phyloP scores from a whole-genome alignment of 805 yeast species.

The Candida silvicultrix region DNA sequence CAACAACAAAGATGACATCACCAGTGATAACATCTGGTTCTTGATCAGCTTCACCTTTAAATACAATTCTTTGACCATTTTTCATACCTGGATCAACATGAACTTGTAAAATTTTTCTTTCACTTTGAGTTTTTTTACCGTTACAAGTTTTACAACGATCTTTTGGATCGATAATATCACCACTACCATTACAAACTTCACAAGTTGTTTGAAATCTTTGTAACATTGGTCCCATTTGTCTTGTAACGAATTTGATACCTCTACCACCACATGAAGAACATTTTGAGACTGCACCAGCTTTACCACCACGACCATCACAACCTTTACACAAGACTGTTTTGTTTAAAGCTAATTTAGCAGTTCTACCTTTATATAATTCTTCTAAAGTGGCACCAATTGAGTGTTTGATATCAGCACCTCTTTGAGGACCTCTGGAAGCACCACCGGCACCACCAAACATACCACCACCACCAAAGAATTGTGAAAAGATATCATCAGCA shows the following conservation, averaged over 20 bases:
- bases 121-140: conserved; percentile 40
- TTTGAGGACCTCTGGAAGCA: conserved; percentile 27
- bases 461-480: conserved; percentile 77
- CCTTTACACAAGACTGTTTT: conserved; percentile 40
- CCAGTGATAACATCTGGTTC: conserved; percentile 56
- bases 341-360: conserved; percentile 46
- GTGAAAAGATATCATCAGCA: conserved; percentile 70
- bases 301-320: conserved; percentile 51
- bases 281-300: conserved; percentile 38
- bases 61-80: conserved; percentile 43
- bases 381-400: conserved; percentile 43
- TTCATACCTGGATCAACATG: conserved; percentile 51
- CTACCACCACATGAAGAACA: conserved; percentile 37
- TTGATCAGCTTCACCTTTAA: conserved; percentile 63
- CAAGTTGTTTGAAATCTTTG: conserved; percentile 40
- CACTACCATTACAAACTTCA: conserved; percentile 36
- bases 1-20: conserved; percentile 53
- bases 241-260: conserved; percentile 34
- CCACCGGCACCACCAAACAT: conserved; percentile 51
- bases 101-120: conserved; percentile 44
- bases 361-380: conserved; percentile 55
- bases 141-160: conserved; percentile 36
- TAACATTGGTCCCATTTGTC: conserved; percentile 37
- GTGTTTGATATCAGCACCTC: conserved; percentile 54
- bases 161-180: conserved; percentile 25